Conservation (phyloP, 306 rosid genomes). For the Calophaca sinica region DNA sequence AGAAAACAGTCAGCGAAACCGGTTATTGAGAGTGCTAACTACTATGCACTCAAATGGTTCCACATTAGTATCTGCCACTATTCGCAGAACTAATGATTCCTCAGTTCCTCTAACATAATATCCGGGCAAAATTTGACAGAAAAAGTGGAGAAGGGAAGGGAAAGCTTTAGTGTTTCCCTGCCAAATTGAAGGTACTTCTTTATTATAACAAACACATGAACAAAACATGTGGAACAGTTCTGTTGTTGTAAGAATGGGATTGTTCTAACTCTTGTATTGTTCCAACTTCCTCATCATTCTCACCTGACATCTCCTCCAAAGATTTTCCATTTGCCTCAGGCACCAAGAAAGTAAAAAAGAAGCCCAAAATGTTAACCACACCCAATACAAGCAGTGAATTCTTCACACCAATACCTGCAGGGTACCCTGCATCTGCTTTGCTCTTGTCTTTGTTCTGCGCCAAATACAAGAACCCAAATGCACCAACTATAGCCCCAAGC, state of each 20-base stretch:
- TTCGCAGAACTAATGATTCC: slow-evolving; percentile 6
- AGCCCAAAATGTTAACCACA: slow-evolving; percentile 64
- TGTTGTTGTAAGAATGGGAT: slow-evolving; percentile 34
- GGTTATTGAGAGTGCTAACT: background rate
- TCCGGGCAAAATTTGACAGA: background rate
- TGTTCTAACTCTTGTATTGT: slow-evolving; percentile 38
- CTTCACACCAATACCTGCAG: slow-evolving; percentile 78
- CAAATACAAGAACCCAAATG: slow-evolving; percentile 84
- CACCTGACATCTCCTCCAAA: slow-evolving; percentile 88
- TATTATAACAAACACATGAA: slow-evolving; percentile 16
- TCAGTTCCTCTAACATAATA: background rate
- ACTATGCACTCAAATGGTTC: slow-evolving; percentile 1
- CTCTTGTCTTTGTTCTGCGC: slow-evolving; percentile 73
- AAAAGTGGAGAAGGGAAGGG: background rate
- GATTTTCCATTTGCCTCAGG: slow-evolving; percentile 86
- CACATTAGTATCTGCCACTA: slow-evolving; percentile 3
- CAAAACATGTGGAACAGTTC: slow-evolving; percentile 60
- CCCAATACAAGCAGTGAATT: slow-evolving; percentile 66
- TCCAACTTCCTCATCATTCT: slow-evolving; percentile 69
- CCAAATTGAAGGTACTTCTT: slow-evolving; percentile 5
- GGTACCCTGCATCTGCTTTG: slow-evolving; percentile 83
- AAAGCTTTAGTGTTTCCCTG: slow-evolving; percentile 28
- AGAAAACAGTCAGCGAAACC: background rate
- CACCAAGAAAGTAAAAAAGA: slow-evolving; percentile 68
- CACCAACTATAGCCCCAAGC: slow-evolving; percentile 84